These are phyloP conservation scores for Pterula multifida DNA, from an alignment of 1,284 basidiomycete species.

Conservation along the genomic window DNA sequence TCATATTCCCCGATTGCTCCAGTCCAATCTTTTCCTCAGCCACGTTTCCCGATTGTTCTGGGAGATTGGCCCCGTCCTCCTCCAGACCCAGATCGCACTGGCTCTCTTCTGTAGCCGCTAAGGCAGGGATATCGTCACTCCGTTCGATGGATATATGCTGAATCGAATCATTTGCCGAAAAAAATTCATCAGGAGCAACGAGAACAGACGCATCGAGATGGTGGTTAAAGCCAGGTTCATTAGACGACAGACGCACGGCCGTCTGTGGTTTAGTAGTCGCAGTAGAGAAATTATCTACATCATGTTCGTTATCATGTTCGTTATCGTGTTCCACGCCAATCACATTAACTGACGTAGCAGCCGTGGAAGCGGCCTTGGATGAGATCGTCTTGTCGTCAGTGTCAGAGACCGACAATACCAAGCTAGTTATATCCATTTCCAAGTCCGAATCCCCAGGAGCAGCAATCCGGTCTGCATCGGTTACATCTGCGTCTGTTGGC, in stretches of 20 bases:
- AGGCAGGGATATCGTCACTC: background rate
- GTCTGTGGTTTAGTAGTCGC: background rate
- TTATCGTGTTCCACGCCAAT: background rate
- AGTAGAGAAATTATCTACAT: background rate
- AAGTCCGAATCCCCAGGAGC: background rate
- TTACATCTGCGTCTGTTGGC: background rate
- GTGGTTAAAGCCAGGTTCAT: background rate
- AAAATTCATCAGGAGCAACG: background rate
- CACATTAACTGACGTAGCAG: background rate
- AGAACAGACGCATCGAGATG: background rate
- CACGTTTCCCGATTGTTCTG: too few relatives aligned
- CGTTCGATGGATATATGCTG: too few relatives aligned
- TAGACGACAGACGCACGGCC: background rate
- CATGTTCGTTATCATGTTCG: background rate
- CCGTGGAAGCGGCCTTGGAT: background rate
- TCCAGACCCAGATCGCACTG: too few relatives aligned
- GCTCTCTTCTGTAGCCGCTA: too few relatives aligned
- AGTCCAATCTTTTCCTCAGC: background rate
- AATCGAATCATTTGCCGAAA: too few relatives aligned
- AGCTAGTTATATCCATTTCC: background rate
- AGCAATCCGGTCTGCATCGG: background rate
- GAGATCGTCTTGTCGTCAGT: background rate
- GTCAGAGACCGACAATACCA: background rate
- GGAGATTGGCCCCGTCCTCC: too few relatives aligned
- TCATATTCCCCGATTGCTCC: background rate